Evolutionary conservation across 2,329 filamentous ascomycete species (phyloP), one percentile per base, ranked within the genome.

Genomic region (Colletotrichum sidae): DNA sequence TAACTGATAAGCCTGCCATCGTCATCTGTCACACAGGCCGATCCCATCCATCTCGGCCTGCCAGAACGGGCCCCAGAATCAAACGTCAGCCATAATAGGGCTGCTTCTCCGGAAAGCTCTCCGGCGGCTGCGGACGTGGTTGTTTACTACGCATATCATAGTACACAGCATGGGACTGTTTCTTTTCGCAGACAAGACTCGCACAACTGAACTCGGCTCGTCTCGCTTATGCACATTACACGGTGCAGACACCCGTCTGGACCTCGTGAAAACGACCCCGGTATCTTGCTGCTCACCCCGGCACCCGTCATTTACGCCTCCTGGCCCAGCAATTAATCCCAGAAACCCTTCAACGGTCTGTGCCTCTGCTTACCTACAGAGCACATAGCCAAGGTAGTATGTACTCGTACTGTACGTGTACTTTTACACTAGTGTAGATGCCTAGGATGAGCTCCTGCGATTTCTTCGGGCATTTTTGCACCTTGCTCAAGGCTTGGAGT

Each of bases 251-350:
- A 8, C 12, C 51, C 33, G 35, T 65, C 56, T 51, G 53, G 57
- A 42, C 62, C 56, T 45, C 47, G 13, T 38, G 37, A 25, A 41
- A 46, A 8, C n/a, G 33, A 39, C 39, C 56, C 55, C 17, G 25
- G 45, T 25, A 41, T 13, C 35, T 52, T 35, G 42, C 37, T 49
- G 38, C 47, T 49, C 39, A 50, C 61, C 57, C 61, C 57, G 41
- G 57, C 58, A 56, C 57, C 47, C 45, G 52, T 62, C 62, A 62
- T 62, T 65, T 62, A 45, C 61, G 61, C 51, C 45, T 61, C 45
- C 60, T 47, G 45, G 45, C 15, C 25, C 38, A 46, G 47, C 46
- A 66, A 62, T 65, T 15, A 62, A 63, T 62, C 53, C 58, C 52
- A 52, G 46, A n/a, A 44, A 33, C 49, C 44, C 34, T 44, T 52